Evolutionary conservation across 805 yeast genomes (phyloP).

Genomic region (Wickerhamomyces chaumierensis): DNA sequence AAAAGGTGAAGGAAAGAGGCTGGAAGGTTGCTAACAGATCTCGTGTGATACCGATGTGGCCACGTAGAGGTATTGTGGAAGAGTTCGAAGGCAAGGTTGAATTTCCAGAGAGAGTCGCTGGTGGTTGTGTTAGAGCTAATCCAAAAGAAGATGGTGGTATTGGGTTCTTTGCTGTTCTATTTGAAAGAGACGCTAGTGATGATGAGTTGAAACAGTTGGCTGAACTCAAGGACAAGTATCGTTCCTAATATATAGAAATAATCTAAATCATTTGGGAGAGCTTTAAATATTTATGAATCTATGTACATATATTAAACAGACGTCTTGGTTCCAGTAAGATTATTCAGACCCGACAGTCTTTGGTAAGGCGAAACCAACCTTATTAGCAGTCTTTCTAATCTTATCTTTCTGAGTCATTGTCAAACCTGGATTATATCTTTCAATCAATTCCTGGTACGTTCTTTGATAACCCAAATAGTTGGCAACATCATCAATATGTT

Average conservation of each 20-base stretch:
- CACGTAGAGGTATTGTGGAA: constrained; percentile 64
- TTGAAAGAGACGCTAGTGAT: constrained; percentile 35
- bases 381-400: constrained; percentile 67
- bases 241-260: no score
- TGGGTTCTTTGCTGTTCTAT: constrained; percentile 94
- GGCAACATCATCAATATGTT: constrained; percentile 47
- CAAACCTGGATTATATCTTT: constrained; percentile 79
- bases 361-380: constrained; percentile 78
- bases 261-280: no score
- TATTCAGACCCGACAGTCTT: no score
- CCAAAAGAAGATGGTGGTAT: constrained; percentile 96
- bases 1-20: constrained; percentile 50
- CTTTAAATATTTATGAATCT: not conserved
- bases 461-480: constrained; percentile 63
- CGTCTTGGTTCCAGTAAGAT: no score
- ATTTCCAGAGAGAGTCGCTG: constrained; percentile 47
- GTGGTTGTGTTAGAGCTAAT: constrained; percentile 75
- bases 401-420: constrained; percentile 69
- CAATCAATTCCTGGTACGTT: constrained; percentile 65
- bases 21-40: constrained; percentile 57
- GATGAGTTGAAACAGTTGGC: not conserved
- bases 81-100: constrained; percentile 39
- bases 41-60: constrained; percentile 76
- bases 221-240: constrained; percentile 1
- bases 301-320: no score